Evolutionary conservation across 164 flowering plant species (phyloP).

Genomic region (Paratinospora sagittata): DNA sequence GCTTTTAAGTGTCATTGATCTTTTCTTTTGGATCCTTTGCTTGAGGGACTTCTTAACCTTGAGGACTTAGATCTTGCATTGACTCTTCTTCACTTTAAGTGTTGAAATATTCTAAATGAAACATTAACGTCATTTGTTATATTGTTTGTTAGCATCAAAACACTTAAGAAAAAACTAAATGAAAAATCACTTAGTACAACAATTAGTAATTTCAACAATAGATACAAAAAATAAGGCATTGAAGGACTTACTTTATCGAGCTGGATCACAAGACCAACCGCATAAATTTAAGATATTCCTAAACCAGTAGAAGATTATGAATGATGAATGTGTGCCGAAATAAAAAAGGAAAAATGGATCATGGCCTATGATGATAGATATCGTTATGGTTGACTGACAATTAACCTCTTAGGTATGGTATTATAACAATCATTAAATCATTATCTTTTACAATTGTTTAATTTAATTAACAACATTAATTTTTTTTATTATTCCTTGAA

Average conservation of each 20-base stretch:
- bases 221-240: neutral
- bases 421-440: too few relatives aligned
- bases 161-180: too few relatives aligned
- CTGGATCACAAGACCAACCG: neutral
- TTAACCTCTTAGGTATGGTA: too few relatives aligned
- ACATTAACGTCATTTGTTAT: neutral
- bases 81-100: too few relatives aligned
- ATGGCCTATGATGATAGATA: too few relatives aligned
- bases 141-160: too few relatives aligned
- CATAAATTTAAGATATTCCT: neutral
- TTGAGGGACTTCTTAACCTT: too few relatives aligned
- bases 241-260: neutral
- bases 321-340: neutral
- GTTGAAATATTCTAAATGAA: too few relatives aligned
- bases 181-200: too few relatives aligned
- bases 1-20: neutral
- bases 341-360: neutral
- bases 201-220: neutral
- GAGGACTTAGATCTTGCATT: too few relatives aligned
- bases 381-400: too few relatives aligned
- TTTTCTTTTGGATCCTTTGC: too few relatives aligned
- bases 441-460: neutral
- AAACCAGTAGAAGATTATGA: neutral
- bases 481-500: neutral
- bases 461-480: neutral